Conservation (phyloP, 805 yeast species). For the Pichia californica region DNA sequence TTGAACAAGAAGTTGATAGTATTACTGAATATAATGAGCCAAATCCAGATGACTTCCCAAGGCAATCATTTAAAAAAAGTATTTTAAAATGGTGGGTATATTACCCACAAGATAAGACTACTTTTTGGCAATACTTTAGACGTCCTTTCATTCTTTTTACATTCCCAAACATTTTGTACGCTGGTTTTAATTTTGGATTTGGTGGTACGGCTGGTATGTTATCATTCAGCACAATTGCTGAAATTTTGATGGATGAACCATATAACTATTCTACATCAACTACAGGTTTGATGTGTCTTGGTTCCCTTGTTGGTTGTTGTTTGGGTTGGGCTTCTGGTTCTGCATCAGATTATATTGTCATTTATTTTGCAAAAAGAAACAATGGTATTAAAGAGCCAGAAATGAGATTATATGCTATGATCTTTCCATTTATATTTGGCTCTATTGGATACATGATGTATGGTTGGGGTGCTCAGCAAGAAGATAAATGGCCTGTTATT, state of each 20-base stretch:
- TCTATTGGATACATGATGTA: constrained; percentile 1
- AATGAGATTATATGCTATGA: constrained; percentile 3
- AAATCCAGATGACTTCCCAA: background rate
- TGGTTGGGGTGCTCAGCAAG: constrained; percentile 1
- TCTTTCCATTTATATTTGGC: background rate
- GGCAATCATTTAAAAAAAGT: background rate
- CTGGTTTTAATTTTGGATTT: background rate
- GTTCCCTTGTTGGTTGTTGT: background rate
- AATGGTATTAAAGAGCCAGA: constrained; percentile 4
- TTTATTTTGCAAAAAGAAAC: background rate
- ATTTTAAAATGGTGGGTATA: constrained; percentile 2
- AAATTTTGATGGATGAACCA: constrained; percentile 3
- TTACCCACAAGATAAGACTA: background rate
- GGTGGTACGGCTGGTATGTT: constrained; percentile 1
- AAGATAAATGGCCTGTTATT: background rate
- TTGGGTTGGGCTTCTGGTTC: background rate
- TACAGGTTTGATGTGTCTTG: constrained; percentile 1
- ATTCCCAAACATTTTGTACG: background rate
- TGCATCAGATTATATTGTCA: background rate
- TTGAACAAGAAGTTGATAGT: background rate
- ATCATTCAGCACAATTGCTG: constrained; percentile 1
- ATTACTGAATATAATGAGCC: background rate
- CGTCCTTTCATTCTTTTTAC: constrained; percentile 2
- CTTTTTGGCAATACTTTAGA: constrained; percentile 1
- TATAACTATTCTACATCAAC: constrained; percentile 1